phyloP scores from a whole-genome alignment of 345 rosid species.

The Acer saccharum region DNA sequence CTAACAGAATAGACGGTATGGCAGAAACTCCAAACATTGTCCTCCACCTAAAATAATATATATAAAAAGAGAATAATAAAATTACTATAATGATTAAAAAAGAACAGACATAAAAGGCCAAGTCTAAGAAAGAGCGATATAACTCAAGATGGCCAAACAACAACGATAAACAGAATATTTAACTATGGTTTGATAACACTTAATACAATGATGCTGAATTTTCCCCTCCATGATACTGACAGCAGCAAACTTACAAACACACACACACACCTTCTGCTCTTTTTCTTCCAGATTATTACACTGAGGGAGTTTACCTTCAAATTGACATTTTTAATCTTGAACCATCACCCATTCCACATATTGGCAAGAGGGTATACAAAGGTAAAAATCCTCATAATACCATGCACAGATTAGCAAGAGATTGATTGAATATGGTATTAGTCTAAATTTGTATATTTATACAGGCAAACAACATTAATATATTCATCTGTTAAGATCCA shows the following conservation, averaged over 20 bases:
- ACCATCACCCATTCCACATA: not conserved
- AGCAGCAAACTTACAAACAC: not conserved
- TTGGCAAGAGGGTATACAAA: not conserved
- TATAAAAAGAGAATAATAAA: constrained; percentile 11
- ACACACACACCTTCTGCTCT: no score
- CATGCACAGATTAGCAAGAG: constrained; percentile 1
- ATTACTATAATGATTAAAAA: not conserved
- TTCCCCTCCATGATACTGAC: not conserved
- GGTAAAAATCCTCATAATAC: not conserved
- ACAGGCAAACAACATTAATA: not conserved
- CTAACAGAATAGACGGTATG: constrained; percentile 84
- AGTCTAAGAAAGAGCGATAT: not conserved
- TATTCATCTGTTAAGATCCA: not conserved
- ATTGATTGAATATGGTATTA: not conserved
- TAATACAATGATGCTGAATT: not conserved
- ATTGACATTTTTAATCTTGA: not conserved
- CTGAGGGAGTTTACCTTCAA: not conserved
- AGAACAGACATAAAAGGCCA: not conserved
- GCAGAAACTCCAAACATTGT: constrained; percentile 90
- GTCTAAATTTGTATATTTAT: not conserved
- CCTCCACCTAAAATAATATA: constrained; percentile 79
- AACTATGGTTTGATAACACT: not conserved
- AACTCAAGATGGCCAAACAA: not conserved
- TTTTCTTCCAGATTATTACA: no score
- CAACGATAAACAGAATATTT: not conserved